These are phyloP conservation scores for Talaromyces sp. DNA, from an alignment of 2,329 filamentous ascomycete genomes.

Conservation along the genomic window DNA sequence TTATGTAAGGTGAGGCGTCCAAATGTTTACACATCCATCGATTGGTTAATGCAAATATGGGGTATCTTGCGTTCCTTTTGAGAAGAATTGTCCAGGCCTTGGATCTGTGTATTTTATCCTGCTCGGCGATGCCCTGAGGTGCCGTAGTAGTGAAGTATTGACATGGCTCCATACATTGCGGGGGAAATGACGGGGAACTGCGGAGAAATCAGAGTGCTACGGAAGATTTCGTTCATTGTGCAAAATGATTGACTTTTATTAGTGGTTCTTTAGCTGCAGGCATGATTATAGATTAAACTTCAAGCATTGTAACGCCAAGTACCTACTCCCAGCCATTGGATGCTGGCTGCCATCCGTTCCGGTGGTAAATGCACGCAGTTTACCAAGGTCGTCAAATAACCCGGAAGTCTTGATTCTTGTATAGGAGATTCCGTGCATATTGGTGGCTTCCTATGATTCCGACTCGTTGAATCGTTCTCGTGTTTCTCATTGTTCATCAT, in stretches of 20 bases:
- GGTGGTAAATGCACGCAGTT: not conserved
- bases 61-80: not conserved
- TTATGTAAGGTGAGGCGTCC: not conserved
- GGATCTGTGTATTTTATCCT: not conserved
- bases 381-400: not conserved
- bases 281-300: not conserved
- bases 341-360: not conserved
- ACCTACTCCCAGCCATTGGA: not conserved
- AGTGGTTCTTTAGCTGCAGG: not conserved
- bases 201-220: not conserved
- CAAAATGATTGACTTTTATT: too few relatives aligned
- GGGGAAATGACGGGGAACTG: not conserved
- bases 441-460: not conserved
- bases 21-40: not conserved
- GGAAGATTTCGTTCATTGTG: too few relatives aligned
- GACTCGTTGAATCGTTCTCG: not conserved
- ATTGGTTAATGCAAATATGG: not conserved
- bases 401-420: not conserved
- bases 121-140: not conserved
- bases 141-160: not conserved
- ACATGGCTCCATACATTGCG: not conserved
- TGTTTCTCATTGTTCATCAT: not conserved
- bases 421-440: not conserved
- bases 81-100: not conserved
- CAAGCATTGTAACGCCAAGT: not conserved